A percentile compares a stretch with the other conserved stretches of the same genome.
phyloP scores from a whole-genome alignment of 2,329 filamentous ascomycete species.

The Neonectria sp. region DNA sequence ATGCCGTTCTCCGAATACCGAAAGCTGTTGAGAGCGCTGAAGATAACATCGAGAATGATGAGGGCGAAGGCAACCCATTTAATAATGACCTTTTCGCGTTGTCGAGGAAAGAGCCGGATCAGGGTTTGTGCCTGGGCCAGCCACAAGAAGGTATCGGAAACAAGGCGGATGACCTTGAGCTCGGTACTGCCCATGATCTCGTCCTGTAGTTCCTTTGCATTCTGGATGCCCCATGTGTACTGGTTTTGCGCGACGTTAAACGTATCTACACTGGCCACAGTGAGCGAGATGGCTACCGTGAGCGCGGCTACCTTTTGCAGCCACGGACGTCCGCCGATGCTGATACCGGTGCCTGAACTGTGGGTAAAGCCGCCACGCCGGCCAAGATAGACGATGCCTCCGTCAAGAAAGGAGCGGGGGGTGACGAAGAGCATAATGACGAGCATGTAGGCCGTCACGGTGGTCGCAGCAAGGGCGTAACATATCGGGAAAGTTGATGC shows the following conservation, averaged over 20 bases:
- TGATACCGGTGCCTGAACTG: conserved; percentile 83
- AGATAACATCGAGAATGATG: conserved; percentile 91
- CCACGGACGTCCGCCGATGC: conserved; percentile 93
- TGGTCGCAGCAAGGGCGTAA: conserved; percentile 93
- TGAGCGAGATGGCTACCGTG: conserved; percentile 86
- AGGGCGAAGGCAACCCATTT: conserved; percentile 98
- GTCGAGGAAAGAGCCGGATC: conserved; percentile 94
- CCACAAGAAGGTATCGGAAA: conserved; percentile 98
- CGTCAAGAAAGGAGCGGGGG: conserved; percentile 92
- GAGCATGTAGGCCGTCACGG: conserved; percentile 91
- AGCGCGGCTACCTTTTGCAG: conserved; percentile 87
- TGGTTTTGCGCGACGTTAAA: conserved; percentile 88
- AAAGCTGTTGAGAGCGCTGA: conserved; percentile 94
- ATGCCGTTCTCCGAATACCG: conserved; percentile 66
- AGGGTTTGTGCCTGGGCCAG: conserved; percentile 97
- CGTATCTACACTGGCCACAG: conserved; percentile 93
- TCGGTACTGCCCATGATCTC: conserved; percentile 88
- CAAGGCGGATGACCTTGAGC: conserved; percentile 90
- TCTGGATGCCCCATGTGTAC: conserved; percentile 84
- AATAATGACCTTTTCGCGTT: conserved; percentile 98
- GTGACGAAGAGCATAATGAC: conserved; percentile 96
- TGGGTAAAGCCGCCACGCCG: conserved; percentile 89
- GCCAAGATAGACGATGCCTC: conserved; percentile 85
- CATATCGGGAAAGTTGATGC: conserved; percentile 93
- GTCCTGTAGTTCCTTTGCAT: conserved; percentile 81